Base-by-base conservation (phyloP, 2,329 filamentous ascomycete species). In the Nemania sp. region DNA sequence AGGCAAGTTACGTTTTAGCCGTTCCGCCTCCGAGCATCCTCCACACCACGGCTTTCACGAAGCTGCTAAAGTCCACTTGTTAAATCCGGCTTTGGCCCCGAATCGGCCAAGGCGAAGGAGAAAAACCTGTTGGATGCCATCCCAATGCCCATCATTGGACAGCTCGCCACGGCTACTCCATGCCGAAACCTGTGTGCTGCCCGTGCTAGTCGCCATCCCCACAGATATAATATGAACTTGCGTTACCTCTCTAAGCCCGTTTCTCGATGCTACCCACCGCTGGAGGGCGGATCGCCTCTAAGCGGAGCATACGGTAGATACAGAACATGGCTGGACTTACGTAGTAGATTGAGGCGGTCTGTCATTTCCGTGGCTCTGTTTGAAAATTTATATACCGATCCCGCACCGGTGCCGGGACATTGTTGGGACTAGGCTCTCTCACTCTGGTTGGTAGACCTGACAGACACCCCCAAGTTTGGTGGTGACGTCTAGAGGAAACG, bases 21-120 rank as follows among this genome's bases (percentile, higher is more conserved):
- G 57, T 47, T 59, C 55, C 62, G 62, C 56, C 49, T 65, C 62
- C 62, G 62, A 43, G 45, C 34, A 34, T 37, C 20, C 20, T 48
- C 60, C 35, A 42, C 43, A 42, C 7, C 25, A 53, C 34, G 42
- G 52, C 12, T 39, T 34, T 17, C 17, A 25, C 6, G 10, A 37
- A 9, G 11, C 11, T 15, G 10, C 45, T 25, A 47, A 53, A 60
- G 15, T 57, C 60, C 53, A 57, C 29, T 46, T 29, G 45, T 40
- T 63, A 57, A 51, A 40, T 62, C 60, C 60, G 60, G 20, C 13
- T 10, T 37, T 25, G 43, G 46, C 20, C 32, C 54, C 12, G 29
- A 34, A 32, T 17, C 45, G 12, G 25, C n/a, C n/a, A 13, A 12
- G 5, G 20, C 45, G 39, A 42, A 34, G 18, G 32, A 18, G 21